A percentile compares a stretch with the other conserved stretches of the same genome.
Conservation (phyloP, 2,329 filamentous ascomycete species). For the Aspergillus nomiae region DNA sequence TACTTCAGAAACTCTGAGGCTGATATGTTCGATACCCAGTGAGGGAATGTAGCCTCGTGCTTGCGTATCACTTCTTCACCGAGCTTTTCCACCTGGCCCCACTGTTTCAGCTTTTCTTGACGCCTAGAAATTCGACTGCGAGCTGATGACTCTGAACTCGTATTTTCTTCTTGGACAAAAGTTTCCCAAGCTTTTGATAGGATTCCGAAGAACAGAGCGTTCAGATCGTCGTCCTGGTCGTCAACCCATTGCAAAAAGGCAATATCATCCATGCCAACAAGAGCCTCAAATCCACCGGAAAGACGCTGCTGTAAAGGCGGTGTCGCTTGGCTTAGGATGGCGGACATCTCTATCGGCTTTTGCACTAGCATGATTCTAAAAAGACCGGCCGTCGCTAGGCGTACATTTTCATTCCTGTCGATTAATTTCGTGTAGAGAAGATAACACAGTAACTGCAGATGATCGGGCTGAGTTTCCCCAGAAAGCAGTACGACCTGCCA, state of each 20-base stretch:
- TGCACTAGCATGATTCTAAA: slow-evolving; percentile 93
- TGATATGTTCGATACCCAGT: slow-evolving; percentile 96
- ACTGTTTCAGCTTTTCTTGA: slow-evolving; percentile 78
- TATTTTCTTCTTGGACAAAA: slow-evolving; percentile 82
- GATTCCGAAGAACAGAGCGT: slow-evolving; percentile 77
- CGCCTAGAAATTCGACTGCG: slow-evolving; percentile 71
- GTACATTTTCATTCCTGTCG: slow-evolving; percentile 66
- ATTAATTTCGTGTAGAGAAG: slow-evolving; percentile 88
- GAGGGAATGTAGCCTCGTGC: slow-evolving; percentile 83
- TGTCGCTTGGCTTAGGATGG: slow-evolving; percentile 72
- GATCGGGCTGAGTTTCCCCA: slow-evolving; percentile 76
- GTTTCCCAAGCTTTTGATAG: slow-evolving; percentile 85
- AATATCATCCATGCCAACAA: slow-evolving; percentile 86
- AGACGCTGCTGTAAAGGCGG: slow-evolving; percentile 71
- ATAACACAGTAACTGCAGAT: slow-evolving; percentile 85
- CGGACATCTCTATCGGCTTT: slow-evolving; percentile 79
- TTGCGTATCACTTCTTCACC: slow-evolving; percentile 72
- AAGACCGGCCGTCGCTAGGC: slow-evolving; percentile 76
- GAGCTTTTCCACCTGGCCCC: slow-evolving; percentile 70
- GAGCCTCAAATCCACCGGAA: slow-evolving; percentile 74
- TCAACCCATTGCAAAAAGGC: slow-evolving; percentile 88
- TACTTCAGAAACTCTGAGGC: slow-evolving; percentile 89
- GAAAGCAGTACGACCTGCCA: slow-evolving; percentile 93
- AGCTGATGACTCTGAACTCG: slow-evolving; percentile 73
- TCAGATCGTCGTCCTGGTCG: slow-evolving; percentile 74